These are phyloP conservation scores for Pharus latifolius DNA, from an alignment of 176 grass and related monocot genomes.

Conservation along the genomic window DNA sequence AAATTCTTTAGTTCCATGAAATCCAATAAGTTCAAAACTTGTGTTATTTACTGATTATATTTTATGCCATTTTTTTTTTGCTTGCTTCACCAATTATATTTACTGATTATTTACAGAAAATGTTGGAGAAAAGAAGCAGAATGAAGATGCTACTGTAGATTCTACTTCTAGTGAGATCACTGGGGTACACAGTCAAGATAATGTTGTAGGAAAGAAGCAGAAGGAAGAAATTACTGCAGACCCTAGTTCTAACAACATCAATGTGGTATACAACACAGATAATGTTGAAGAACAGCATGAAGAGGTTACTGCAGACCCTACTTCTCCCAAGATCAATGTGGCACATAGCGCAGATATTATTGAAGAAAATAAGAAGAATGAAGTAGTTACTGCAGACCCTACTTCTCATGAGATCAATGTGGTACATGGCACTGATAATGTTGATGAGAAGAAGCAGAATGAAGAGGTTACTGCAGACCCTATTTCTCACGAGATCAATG, in stretches of 20 bases:
- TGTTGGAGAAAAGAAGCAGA: constrained; percentile 8
- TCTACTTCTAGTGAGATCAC: not conserved
- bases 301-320: not conserved
- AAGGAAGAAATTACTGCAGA: not conserved
- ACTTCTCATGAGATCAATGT: not conserved
- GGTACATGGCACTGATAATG: not conserved
- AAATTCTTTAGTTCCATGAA: no score
- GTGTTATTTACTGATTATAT: no score
- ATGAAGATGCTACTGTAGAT: not conserved
- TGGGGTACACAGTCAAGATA: not conserved
- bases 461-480: not conserved
- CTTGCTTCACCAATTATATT: no score
- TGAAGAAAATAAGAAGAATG: constrained; percentile 9
- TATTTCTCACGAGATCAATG: not conserved
- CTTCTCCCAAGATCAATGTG: not conserved
- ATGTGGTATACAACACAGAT: not conserved
- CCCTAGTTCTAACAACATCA: not conserved
- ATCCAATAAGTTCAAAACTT: no score
- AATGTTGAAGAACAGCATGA: constrained; percentile 22
- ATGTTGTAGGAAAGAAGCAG: not conserved
- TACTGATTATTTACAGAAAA: no score
- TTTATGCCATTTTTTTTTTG: no score
- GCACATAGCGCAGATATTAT: not conserved
- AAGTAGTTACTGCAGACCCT: not conserved
- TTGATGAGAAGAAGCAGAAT: constrained; percentile 11